phyloP scores from a whole-genome alignment of 2,329 filamentous ascomycete species.

The Elsinoe batatas region DNA sequence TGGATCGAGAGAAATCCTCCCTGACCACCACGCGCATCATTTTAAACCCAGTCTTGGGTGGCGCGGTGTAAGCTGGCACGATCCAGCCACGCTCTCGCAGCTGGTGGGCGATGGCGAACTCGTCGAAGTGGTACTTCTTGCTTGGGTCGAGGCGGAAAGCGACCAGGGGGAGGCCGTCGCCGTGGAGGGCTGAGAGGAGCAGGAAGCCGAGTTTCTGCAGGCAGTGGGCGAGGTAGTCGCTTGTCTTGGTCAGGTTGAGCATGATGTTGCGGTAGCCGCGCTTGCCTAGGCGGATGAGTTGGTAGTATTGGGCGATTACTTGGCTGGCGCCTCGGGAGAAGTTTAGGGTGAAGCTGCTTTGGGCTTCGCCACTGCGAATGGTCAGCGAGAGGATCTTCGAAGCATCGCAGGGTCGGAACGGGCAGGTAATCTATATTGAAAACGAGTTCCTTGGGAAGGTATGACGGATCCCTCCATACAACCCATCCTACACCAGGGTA shows the following conservation, averaged over 20 bases:
- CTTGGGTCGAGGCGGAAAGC: slow-evolving; percentile 67
- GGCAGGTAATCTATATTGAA: too few relatives aligned
- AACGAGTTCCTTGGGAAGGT: slow-evolving; percentile 78
- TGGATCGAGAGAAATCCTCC: slow-evolving; percentile 76
- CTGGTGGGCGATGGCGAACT: slow-evolving; percentile 60
- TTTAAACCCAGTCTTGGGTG: slow-evolving; percentile 72
- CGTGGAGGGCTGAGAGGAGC: slow-evolving; percentile 74
- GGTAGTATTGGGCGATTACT: slow-evolving; percentile 95
- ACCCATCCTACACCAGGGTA: slow-evolving; percentile 95
- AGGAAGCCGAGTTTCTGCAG: slow-evolving; percentile 70
- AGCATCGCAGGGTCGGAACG: too few relatives aligned
- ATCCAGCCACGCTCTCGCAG: slow-evolving; percentile 84
- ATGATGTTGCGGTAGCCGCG: slow-evolving; percentile 87
- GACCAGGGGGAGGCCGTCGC: slow-evolving; percentile 75
- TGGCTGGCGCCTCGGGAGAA: slow-evolving; percentile 93
- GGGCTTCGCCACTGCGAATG: slow-evolving; percentile 58
- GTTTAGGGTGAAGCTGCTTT: slow-evolving; percentile 92
- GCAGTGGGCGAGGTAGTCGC: slow-evolving; percentile 71
- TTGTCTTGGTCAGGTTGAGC: slow-evolving; percentile 80
- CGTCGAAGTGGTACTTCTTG: slow-evolving; percentile 44
- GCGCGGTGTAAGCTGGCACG: slow-evolving; percentile 88
- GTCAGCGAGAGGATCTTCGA: too few relatives aligned
- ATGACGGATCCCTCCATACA: slow-evolving; percentile 75
- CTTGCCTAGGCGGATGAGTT: slow-evolving; percentile 89
- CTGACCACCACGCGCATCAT: slow-evolving; percentile 87